phyloP scores from a whole-genome alignment of 1,284 basidiomycete genomes.

The Leccinum pachyderme region DNA sequence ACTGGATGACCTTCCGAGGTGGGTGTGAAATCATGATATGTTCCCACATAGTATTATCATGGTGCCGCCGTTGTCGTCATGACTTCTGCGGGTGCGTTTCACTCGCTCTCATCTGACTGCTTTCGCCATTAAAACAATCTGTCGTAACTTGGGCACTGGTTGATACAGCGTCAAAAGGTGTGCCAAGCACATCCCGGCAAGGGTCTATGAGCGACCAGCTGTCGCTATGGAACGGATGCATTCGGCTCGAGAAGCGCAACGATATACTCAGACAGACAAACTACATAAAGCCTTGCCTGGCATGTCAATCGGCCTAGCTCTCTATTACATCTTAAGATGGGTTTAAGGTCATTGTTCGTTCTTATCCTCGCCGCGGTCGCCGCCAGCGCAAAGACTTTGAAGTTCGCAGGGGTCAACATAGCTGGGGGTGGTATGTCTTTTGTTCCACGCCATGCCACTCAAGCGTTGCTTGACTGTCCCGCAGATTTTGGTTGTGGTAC shows the following conservation, averaged over 20 bases:
- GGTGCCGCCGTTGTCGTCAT: not conserved
- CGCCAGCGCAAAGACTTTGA: conserved; percentile 11
- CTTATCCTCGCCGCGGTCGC: conserved; percentile 4
- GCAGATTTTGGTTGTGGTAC: conserved; percentile 27
- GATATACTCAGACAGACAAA: not conserved
- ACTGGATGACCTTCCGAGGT: not conserved
- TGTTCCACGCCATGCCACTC: not conserved
- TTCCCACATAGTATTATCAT: too few relatives aligned
- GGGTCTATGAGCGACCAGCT: not conserved
- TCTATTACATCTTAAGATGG: conserved; percentile 7
- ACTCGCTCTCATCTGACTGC: not conserved
- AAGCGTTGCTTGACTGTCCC: not conserved
- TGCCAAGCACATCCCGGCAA: not conserved
- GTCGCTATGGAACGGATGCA: conserved; percentile 1
- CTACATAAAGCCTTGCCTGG: conserved; percentile 14
- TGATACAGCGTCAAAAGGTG: not conserved
- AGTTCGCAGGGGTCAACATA: conserved; percentile 28
- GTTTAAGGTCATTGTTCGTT: conserved; percentile 7
- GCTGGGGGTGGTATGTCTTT: conserved; percentile 21
- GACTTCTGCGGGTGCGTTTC: not conserved
- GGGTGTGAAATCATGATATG: not conserved
- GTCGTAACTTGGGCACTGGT: not conserved
- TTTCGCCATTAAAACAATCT: not conserved
- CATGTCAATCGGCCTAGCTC: not conserved
- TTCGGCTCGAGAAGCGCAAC: not conserved